A percentile compares a stretch with the other conserved stretches of the same genome.
These are phyloP conservation scores for Cystobasidium pallidum DNA, from an alignment of 1,284 basidiomycete species.

Conservation along the genomic window DNA sequence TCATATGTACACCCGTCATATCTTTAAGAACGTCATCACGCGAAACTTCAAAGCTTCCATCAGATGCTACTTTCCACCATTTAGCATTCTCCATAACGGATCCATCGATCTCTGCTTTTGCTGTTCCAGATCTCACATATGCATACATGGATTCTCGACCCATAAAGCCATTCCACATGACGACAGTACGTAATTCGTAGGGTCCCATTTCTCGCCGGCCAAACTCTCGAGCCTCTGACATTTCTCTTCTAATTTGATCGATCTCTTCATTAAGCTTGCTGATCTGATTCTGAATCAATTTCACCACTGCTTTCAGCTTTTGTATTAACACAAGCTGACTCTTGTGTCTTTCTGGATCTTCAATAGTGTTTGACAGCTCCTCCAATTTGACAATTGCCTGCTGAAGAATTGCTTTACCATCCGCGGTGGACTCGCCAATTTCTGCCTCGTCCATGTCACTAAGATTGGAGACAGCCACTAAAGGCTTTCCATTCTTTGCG, in stretches of 20 bases:
- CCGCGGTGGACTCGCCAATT: background rate
- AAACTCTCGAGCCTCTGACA: conserved; percentile 4
- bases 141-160: conserved; percentile 31
- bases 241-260: background rate
- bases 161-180: conserved; percentile 33
- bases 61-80: conserved; percentile 31
- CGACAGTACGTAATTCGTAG: conserved; percentile 26
- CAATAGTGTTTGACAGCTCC: conserved; percentile 3
- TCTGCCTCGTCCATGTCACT: background rate
- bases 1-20: conserved; percentile 26
- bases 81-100: background rate
- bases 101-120: background rate
- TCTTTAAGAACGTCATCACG: conserved; percentile 19
- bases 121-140: conserved; percentile 26
- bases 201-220: background rate
- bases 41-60: conserved; percentile 13
- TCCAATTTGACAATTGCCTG: conserved; percentile 5
- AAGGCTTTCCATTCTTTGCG: conserved; percentile 13
- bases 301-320: conserved; percentile 12
- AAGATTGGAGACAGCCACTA: background rate
- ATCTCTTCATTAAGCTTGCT: conserved; percentile 1
- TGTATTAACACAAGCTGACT: conserved; percentile 4
- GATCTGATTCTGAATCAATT: background rate
- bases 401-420: conserved; percentile 12
- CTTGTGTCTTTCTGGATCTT: conserved; percentile 17